phyloP scores from a whole-genome alignment of 805 yeast genomes.

The Saccharomycopsis oosterbeekiorum region DNA sequence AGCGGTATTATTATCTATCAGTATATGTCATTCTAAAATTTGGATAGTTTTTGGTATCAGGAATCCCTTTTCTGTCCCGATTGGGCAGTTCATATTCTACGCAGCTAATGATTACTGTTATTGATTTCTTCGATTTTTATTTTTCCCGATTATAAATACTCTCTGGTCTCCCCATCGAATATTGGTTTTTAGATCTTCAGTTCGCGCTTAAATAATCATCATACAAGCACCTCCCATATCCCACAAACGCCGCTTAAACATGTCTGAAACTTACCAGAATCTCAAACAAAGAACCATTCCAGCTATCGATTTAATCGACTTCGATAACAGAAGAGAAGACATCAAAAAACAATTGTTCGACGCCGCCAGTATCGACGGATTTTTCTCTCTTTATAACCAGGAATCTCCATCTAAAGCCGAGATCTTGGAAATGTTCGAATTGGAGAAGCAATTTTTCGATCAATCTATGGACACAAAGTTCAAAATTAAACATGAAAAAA shows the following conservation, averaged over 20 bases:
- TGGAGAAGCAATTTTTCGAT: slow-evolving; percentile 23
- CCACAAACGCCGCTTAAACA: neutral
- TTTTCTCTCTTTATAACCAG: slow-evolving; percentile 27
- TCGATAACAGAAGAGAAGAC: slow-evolving; percentile 24
- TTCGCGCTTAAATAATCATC: too few relatives aligned
- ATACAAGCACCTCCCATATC: neutral
- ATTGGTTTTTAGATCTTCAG: too few relatives aligned
- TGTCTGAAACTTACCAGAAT: neutral
- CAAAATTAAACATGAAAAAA: slow-evolving; percentile 26
- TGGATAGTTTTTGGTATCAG: neutral
- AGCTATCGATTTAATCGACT: slow-evolving; percentile 24
- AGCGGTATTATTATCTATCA: neutral
- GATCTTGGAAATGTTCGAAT: slow-evolving; percentile 24
- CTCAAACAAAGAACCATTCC: slow-evolving; percentile 21
- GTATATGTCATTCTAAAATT: neutral
- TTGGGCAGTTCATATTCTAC: neutral
- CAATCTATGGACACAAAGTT: slow-evolving; percentile 22
- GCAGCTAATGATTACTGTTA: too few relatives aligned
- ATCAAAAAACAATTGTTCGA: slow-evolving; percentile 25
- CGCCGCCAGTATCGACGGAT: slow-evolving; percentile 27
- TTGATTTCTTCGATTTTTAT: too few relatives aligned
- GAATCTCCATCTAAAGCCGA: slow-evolving; percentile 25
- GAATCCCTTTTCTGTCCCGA: neutral
- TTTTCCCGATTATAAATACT: too few relatives aligned
- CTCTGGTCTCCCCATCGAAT: too few relatives aligned